phyloP scores from a whole-genome alignment of 257 asterid genomes.

The Asclepias syriaca region DNA sequence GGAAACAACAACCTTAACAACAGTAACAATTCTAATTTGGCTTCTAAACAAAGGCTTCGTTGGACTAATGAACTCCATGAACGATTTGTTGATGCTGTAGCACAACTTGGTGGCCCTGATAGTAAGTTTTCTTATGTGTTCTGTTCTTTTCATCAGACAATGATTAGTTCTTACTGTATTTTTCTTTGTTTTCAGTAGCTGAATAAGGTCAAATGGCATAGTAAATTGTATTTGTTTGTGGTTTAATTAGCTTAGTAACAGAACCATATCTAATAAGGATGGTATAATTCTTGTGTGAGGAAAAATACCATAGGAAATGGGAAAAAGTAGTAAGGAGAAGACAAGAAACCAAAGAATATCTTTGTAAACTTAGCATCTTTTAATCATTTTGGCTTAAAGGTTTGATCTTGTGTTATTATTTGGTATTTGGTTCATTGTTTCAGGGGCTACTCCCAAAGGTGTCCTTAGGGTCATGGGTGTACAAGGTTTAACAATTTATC shows the following conservation, averaged over 20 bases:
- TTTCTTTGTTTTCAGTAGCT: not conserved
- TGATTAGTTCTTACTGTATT: not conserved
- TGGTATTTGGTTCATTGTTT: slow-evolving; percentile 23
- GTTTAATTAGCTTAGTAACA: not conserved
- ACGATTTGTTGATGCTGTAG: slow-evolving; percentile 91
- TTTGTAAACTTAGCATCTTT: not conserved
- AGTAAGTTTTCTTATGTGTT: slow-evolving; percentile 42
- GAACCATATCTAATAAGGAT: not conserved
- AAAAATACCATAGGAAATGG: not conserved
- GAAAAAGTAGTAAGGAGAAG: not conserved
- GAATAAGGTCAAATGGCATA: not conserved
- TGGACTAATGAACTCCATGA: slow-evolving; percentile 98
- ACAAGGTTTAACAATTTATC: slow-evolving; percentile 93
- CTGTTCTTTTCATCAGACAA: not conserved
- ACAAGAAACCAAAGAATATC: not conserved
- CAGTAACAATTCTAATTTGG: slow-evolving; percentile 57
- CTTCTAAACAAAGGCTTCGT: slow-evolving; percentile 94
- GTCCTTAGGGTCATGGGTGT: slow-evolving; percentile 98
- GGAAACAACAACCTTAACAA: slow-evolving; percentile 49
- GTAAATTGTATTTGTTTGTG: not conserved
- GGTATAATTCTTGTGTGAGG: not conserved
- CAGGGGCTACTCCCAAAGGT: slow-evolving; percentile 99
- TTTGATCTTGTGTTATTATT: not conserved
- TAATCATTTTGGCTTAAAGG: not conserved
- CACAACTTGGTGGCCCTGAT: slow-evolving; percentile 98